Conservation (phyloP, 2,329 filamentous ascomycete species). For the Colletotrichum tamarilloi region DNA sequence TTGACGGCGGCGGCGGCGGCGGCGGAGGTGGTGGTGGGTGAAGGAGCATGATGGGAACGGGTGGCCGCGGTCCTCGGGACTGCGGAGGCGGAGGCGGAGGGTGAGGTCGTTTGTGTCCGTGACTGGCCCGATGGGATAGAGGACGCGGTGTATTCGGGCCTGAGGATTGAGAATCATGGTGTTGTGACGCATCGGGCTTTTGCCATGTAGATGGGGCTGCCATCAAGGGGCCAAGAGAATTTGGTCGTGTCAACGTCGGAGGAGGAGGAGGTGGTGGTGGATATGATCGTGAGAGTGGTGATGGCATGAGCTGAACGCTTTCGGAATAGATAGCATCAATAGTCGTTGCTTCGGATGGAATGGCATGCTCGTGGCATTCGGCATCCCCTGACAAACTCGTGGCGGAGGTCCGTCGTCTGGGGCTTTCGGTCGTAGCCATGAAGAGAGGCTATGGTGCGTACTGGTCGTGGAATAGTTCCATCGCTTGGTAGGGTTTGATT, state of each 20-base stretch:
- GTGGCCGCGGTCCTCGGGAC: neutral
- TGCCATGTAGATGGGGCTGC: neutral
- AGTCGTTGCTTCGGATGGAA: slow-evolving; percentile 5
- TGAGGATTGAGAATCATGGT: neutral
- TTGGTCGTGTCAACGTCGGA: neutral
- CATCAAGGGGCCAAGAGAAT: neutral
- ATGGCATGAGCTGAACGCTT: neutral
- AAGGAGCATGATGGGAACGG: neutral
- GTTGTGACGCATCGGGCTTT: neutral
- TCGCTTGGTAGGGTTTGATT: slow-evolving; percentile 1
- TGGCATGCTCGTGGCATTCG: neutral
- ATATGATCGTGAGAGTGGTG: no score
- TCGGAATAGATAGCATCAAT: neutral
- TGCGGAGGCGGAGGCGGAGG: slow-evolving; percentile 1
- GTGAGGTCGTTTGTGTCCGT: neutral
- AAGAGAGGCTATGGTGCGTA: slow-evolving; percentile 24
- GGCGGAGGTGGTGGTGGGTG: slow-evolving; percentile 3
- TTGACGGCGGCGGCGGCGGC: neutral
- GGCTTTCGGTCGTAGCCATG: slow-evolving; percentile 19
- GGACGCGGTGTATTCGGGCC: neutral
- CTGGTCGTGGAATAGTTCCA: slow-evolving; percentile 28
- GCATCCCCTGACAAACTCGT: neutral
- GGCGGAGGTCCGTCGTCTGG: slow-evolving; percentile 7
- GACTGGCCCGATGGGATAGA: neutral
- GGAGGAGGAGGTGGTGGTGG: neutral